These are phyloP conservation scores for Aspergillus intermedius DNA, from an alignment of 2,329 filamentous ascomycete genomes.

Conservation along the genomic window DNA sequence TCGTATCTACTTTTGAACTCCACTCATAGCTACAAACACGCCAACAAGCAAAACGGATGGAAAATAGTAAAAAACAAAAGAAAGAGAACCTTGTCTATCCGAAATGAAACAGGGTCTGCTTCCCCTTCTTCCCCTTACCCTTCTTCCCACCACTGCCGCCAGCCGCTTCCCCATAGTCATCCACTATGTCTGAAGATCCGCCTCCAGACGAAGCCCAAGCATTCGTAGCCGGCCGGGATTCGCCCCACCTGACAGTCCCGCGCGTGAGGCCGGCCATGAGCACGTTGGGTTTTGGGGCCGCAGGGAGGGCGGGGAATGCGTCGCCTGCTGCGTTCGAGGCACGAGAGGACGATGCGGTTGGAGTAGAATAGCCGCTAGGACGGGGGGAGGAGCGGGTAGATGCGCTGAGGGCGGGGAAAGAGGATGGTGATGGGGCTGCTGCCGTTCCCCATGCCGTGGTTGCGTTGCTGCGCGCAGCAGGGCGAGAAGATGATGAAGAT, in stretches of 20 bases:
- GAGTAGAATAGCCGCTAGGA: slow-evolving; percentile 1
- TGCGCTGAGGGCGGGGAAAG: slow-evolving; percentile 16
- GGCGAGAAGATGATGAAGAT: slow-evolving; percentile 4
- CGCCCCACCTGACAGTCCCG: slow-evolving; percentile 41
- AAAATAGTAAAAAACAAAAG: slow-evolving; percentile 3
- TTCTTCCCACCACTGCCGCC: slow-evolving; percentile 26
- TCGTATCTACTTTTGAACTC: neutral
- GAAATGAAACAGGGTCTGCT: slow-evolving; percentile 36
- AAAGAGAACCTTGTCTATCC: slow-evolving; percentile 12
- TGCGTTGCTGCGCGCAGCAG: slow-evolving; percentile 12
- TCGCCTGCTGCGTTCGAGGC: slow-evolving; percentile 39
- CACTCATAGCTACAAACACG: neutral
- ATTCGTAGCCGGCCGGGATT: slow-evolving; percentile 29
- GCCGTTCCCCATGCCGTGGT: slow-evolving; percentile 10
- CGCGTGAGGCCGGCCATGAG: slow-evolving; percentile 45
- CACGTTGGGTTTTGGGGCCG: slow-evolving; percentile 62
- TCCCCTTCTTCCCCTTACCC: slow-evolving; percentile 36
- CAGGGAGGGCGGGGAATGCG: slow-evolving; percentile 75
- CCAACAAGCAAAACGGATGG: neutral
- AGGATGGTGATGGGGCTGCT: slow-evolving; percentile 18
- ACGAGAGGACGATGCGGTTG: slow-evolving; percentile 19
- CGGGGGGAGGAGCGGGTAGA: slow-evolving; percentile 20
- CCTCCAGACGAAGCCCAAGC: slow-evolving; percentile 30
- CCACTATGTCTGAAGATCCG: slow-evolving; percentile 8
- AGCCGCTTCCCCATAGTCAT: slow-evolving; percentile 13